Evolutionary conservation across 2,329 filamentous ascomycete genomes (phyloP), one percentile per base, ranked within the genome.

Genomic region (Graphilbum fragrans): DNA sequence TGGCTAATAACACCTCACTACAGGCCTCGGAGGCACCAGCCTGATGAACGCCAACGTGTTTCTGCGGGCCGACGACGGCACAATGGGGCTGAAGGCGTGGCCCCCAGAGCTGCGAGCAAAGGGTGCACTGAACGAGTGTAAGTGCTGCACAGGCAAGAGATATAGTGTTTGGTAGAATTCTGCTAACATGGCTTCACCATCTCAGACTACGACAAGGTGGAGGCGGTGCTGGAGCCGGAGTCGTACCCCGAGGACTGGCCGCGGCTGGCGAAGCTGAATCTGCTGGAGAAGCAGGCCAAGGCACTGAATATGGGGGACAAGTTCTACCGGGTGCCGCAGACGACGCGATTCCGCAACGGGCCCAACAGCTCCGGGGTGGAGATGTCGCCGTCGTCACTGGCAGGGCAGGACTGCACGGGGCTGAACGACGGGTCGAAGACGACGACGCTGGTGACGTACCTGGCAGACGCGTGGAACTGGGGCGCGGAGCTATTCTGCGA

Each of bases 401-500:
- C 73, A 0, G 78, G 78, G 2, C 74, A 79, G 55, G 79, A 83
- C 48, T 58, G 57, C 32, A 81, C 77, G 0, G 79, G 78, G 1
- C 49, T 80, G 44, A 82, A 83, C 49, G 79, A 83, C 53, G 76
- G 76, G 2, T 80, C 74, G 23, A 82, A 82, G 57, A 80, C 69
- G 17, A 78, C 72, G 11, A 80, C 74, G 0, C 62, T 77, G 2
- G 74, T 80, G 31, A 83, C 78, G 1, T 83, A 83, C 50, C 60
- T 83, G 8, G 67, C 74, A 8, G 79, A 83, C 54, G 77, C 80
- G 2, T 82, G 77, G 78, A 80, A 81, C 50, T 80, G 77, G 75
- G 80, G 78, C 9, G 75, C 79, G 12, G 77, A 83, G 51, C 73
- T 83, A 56, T 83, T 83, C 47, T 83, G 79, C 55, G 70, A 77